phyloP scores from a whole-genome alignment of 257 asterid species.

The Asclepias syriaca region DNA sequence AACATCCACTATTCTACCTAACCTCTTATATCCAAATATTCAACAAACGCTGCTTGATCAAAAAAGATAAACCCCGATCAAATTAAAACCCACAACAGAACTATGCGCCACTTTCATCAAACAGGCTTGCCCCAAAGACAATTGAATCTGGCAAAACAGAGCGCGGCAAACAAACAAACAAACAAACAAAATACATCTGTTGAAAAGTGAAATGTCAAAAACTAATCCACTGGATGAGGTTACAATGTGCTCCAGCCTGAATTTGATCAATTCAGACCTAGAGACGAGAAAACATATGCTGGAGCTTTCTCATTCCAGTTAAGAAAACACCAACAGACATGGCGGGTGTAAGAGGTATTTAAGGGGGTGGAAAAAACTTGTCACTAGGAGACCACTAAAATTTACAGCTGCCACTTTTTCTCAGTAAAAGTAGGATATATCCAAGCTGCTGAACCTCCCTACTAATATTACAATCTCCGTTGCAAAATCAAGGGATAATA shows the following conservation, averaged over 20 bases:
- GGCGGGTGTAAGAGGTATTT: not conserved
- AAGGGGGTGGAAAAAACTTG: not conserved
- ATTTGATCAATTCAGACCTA: not conserved
- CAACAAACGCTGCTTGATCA: no score
- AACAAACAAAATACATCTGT: no score
- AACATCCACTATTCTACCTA: no score
- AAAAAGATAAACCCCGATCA: no score
- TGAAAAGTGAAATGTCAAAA: not conserved
- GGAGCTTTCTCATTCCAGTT: not conserved
- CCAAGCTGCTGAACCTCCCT: not conserved
- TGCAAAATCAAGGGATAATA: not conserved
- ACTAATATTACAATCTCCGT: conserved; percentile 3
- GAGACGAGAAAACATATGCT: not conserved
- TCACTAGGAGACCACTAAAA: not conserved
- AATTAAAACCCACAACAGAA: no score
- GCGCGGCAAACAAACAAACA: no score
- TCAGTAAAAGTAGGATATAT: not conserved
- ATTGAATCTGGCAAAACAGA: no score
- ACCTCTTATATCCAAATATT: no score
- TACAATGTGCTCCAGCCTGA: not conserved
- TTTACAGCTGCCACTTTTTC: not conserved
- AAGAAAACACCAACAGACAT: not conserved
- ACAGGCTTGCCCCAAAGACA: no score
- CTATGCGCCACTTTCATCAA: no score
- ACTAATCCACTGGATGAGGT: not conserved